These are phyloP conservation scores for Jamesozyma hellenica DNA, from an alignment of 805 yeast species.

Conservation along the genomic window DNA sequence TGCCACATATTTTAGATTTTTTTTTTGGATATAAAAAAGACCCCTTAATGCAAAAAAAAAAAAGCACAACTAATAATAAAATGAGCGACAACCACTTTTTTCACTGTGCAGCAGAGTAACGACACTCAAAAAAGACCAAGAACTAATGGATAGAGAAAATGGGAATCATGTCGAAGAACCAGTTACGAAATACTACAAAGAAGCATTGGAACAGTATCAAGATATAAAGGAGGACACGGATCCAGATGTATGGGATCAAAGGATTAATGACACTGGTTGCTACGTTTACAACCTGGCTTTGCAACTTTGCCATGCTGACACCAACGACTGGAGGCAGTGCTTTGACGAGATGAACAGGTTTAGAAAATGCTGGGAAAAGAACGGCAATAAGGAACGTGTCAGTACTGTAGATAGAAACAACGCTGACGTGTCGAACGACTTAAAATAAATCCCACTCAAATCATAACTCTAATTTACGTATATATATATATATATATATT, in stretches of 20 bases:
- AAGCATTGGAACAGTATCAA: conserved; percentile 24
- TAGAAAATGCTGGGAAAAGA: conserved; percentile 50
- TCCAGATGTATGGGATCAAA: conserved; percentile 61
- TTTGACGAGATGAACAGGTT: conserved; percentile 54
- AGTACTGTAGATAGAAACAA: conserved; percentile 20
- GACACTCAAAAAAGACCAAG: too few relatives aligned
- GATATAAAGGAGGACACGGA: conserved; percentile 42
- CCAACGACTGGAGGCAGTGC: conserved; percentile 73
- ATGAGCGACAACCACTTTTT: too few relatives aligned
- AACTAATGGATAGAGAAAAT: not conserved
- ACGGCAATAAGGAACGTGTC: conserved; percentile 44
- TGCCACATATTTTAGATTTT: too few relatives aligned
- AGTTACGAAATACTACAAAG: conserved; percentile 18
- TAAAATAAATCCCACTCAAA: too few relatives aligned
- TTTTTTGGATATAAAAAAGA: too few relatives aligned
- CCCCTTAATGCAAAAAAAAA: too few relatives aligned
- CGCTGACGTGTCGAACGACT: not conserved
- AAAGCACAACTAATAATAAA: too few relatives aligned
- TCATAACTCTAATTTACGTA: too few relatives aligned
- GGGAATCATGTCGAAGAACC: not conserved
- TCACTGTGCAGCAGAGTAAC: too few relatives aligned
- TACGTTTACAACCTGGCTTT: conserved; percentile 57
- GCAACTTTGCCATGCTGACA: conserved; percentile 72
- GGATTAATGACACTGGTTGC: conserved; percentile 71
- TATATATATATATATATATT: too few relatives aligned